A percentile compares a stretch with the other conserved stretches of the same genome.
These are phyloP conservation scores for Neurospora sp. DNA, from an alignment of 495 filamentous ascomycete species.

Conservation along the genomic window DNA sequence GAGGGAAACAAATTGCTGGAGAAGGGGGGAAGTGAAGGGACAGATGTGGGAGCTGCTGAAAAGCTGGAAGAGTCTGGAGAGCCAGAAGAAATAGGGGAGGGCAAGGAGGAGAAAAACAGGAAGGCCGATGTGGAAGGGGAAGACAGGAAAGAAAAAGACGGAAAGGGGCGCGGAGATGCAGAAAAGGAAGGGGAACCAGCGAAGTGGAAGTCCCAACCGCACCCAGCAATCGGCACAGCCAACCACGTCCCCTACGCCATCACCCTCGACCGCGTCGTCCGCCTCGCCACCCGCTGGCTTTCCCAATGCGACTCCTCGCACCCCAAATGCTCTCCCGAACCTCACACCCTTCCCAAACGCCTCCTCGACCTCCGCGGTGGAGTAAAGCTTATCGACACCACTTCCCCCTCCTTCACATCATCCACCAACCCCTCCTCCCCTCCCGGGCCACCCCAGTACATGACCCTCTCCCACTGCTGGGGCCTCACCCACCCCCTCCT, in stretches of 20 bases:
- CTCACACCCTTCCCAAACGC: neutral
- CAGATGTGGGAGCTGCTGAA: neutral
- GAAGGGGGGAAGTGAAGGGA: neutral
- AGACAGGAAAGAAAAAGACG: neutral
- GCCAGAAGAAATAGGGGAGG: neutral
- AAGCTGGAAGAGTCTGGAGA: accelerated
- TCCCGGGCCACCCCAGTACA: neutral
- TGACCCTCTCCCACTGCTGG: constrained; percentile 16
- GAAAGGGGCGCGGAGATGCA: neutral
- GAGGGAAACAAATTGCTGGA: neutral
- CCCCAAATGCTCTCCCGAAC: neutral
- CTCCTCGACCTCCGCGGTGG: constrained; percentile 7
- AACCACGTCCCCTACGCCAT: constrained; percentile 1
- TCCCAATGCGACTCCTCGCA: neutral
- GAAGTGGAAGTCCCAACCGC: neutral
- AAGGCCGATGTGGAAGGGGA: neutral
- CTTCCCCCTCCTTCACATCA: no score
- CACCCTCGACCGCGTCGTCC: constrained; percentile 4
- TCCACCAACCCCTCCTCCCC: no score
- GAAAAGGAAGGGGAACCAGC: neutral
- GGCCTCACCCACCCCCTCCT: constrained; percentile 2
- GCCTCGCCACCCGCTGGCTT: constrained; percentile 4
- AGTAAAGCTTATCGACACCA: constrained; percentile 4
- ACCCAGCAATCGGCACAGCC: constrained; percentile 1
- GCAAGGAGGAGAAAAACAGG: neutral